Percentiles rank a stretch among this genome's conserved stretches.
Evolutionary conservation across 495 filamentous ascomycete genomes (phyloP).

Genomic region (Penicillium angulare): DNA sequence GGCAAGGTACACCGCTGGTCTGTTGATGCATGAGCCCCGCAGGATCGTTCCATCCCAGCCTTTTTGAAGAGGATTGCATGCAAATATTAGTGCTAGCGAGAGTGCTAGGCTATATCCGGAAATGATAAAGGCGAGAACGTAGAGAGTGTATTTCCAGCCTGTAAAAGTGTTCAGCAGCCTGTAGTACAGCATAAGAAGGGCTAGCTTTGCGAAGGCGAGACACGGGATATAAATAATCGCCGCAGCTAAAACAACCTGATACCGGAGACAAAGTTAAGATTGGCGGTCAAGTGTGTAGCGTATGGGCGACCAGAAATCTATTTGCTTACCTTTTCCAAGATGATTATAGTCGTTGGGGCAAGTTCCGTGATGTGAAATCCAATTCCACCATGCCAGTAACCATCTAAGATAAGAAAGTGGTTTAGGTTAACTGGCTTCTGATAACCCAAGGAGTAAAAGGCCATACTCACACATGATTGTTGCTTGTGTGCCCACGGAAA

Average conservation of each 20-base stretch:
- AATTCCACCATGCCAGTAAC: neutral
- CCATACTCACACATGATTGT: neutral
- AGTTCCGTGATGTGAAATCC: neutral
- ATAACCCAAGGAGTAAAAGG: no score
- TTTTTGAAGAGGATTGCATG: conserved; percentile 35
- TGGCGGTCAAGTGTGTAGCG: neutral
- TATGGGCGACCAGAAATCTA: neutral
- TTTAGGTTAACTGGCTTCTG: neutral
- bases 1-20: conserved; percentile 29
- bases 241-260: neutral
- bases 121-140: neutral
- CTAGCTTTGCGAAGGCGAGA: conserved; percentile 17
- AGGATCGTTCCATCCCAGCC: conserved; percentile 30
- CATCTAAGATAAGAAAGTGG: neutral
- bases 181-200: neutral
- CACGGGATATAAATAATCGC: conserved; percentile 26
- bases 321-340: neutral
- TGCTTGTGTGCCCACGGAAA: neutral
- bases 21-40: conserved; percentile 31
- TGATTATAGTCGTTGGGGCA: neutral
- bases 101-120: conserved; percentile 4
- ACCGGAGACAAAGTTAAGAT: neutral
- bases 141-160: neutral
- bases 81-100: conserved; percentile 34
- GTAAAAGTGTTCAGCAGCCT: neutral